A percentile compares a stretch with the other conserved stretches of the same genome.
Conservation (phyloP, 192 early-diverging fungal species). For the Coemansia pectinata region DNA sequence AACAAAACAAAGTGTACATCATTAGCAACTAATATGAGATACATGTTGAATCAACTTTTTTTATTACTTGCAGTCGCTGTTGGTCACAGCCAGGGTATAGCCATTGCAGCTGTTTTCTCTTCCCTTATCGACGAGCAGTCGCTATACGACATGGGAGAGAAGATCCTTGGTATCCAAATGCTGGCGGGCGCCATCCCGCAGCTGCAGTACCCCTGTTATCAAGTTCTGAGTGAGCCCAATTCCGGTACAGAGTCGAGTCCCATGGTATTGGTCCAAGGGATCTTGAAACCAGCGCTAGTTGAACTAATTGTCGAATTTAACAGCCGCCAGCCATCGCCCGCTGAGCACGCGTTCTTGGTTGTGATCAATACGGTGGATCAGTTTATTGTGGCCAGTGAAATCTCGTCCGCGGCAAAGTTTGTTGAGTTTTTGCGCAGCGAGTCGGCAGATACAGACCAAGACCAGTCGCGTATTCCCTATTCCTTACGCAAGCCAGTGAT, state of each 20-base stretch:
- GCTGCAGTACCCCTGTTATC: too few relatives aligned
- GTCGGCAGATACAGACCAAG: conserved; percentile 7
- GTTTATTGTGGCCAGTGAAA: conserved; percentile 25
- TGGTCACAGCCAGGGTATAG: conserved; percentile 92
- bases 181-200: conserved; percentile 79
- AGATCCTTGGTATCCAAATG: conserved; percentile 79
- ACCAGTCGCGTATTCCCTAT: conserved; percentile 75
- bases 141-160: conserved; percentile 72
- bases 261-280: conserved; percentile 30
- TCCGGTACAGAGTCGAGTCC: too few relatives aligned
- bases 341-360: conserved; percentile 16
- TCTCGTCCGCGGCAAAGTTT: not conserved
- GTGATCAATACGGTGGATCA: conserved; percentile 22
- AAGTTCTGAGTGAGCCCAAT: too few relatives aligned
- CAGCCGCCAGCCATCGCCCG: not conserved
- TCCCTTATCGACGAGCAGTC: conserved; percentile 74
- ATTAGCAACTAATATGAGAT: not conserved
- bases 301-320: conserved; percentile 21
- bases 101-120: conserved; percentile 81
- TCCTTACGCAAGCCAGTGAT: conserved; percentile 80
- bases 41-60: not conserved
- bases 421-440: conserved; percentile 9
- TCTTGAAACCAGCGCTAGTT: conserved; percentile 1
- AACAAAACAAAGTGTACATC: not conserved
- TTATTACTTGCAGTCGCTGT: conserved; percentile 45